A percentile compares a stretch with the other conserved stretches of the same genome.
These are phyloP conservation scores for Castanea mollissima DNA, from an alignment of 306 rosid genomes.

Conservation along the genomic window DNA sequence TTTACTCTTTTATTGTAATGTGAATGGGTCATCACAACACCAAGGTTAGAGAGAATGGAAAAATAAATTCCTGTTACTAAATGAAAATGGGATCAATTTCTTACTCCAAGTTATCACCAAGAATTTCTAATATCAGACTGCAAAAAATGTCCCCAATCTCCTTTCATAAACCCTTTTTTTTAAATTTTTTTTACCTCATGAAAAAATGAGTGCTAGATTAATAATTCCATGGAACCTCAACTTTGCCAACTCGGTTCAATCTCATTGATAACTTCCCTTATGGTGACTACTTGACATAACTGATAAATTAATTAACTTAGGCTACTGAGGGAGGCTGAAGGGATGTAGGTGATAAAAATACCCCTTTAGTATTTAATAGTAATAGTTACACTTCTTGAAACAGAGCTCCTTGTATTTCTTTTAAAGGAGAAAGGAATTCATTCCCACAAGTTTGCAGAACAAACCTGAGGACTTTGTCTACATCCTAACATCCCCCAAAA, in stretches of 20 bases:
- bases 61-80: not conserved
- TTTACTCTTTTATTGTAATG: not conserved
- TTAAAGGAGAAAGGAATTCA: not conserved
- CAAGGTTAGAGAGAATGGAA: not conserved
- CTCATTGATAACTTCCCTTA: not conserved
- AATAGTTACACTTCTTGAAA: not conserved
- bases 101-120: too few relatives aligned
- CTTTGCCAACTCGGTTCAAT: not conserved
- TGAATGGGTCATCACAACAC: not conserved
- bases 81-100: not conserved
- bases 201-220: not conserved
- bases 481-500: not conserved
- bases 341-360: not conserved
- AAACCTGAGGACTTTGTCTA: not conserved
- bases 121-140: too few relatives aligned
- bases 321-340: not conserved
- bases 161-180: not conserved
- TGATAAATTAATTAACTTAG: not conserved
- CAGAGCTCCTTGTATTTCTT: not conserved
- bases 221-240: not conserved
- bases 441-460: not conserved
- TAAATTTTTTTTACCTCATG: not conserved
- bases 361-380: not conserved
- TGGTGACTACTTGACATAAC: not conserved
- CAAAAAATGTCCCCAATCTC: not conserved